Evolutionary conservation across 139 green algal genomes (phyloP).

Genomic region (Eudorina sp.): DNA sequence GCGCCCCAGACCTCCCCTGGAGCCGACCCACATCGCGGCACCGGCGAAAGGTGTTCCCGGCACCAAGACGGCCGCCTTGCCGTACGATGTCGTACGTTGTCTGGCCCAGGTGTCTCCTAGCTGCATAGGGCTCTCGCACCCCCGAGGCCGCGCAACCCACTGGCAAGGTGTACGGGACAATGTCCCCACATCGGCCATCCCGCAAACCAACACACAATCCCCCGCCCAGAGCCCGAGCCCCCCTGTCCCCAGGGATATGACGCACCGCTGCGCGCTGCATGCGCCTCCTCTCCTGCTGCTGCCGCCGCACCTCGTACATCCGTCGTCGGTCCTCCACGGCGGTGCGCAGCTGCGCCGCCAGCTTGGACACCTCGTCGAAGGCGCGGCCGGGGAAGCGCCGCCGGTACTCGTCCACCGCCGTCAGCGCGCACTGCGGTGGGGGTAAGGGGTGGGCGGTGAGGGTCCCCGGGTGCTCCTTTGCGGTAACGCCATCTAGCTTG

Average conservation of each 20-base stretch:
- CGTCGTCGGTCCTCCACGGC: constrained; percentile 3
- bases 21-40: no score
- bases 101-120: no score
- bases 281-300: constrained; percentile 43
- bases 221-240: no score
- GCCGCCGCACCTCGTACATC: constrained; percentile 1
- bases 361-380: constrained; percentile 30
- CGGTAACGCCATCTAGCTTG: no score
- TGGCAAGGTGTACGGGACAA: no score
- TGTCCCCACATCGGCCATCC: not conserved
- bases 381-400: constrained; percentile 45
- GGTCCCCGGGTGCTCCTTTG: not conserved
- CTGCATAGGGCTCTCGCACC: no score
- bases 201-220: not conserved
- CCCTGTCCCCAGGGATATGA: no score
- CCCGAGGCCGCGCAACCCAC: no score
- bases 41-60: no score
- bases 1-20: no score
- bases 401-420: constrained; percentile 51
- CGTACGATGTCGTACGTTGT: no score
- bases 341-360: constrained; percentile 46
- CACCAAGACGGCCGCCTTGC: no score
- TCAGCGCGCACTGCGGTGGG: constrained; percentile 54
- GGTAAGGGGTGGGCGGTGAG: not conserved
- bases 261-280: not conserved